Evolutionary conservation across 371 early-diverging fungal species (phyloP), one percentile per base, ranked within the genome.

Genomic region (Haplosporangium sp.): DNA sequence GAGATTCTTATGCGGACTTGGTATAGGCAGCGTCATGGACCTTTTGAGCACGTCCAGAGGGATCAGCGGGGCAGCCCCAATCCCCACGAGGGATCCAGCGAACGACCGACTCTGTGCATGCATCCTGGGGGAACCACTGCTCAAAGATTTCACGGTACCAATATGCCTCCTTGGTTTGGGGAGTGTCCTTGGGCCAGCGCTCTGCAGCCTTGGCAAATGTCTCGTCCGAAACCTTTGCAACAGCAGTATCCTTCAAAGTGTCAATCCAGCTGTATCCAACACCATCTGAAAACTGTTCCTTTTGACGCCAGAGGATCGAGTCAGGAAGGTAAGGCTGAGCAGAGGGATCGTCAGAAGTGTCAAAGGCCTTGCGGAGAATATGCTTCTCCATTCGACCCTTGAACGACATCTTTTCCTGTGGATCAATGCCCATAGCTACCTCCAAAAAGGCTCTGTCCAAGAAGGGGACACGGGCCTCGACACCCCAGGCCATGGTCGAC

Each of bases 231-330:
- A 98, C 90, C 59, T 86, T 85, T 50, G 67, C 54, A 55, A 87
- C 86, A 23, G 95, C 89, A 57, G 85, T 82, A 16, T 90, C 92
- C 86, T 94, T 95, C 55, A 98, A 85, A 40, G 91, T 84, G 81
- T 97, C 98, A 73, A 98, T 97, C 98, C 98, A 98, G 66, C 86
- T 82, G 86, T 98, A 98, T 36, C 98, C 98, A 40, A 98, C 98
- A 70, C 98, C 98, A 68, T 98, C 98, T 37, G 93, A 93, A 88
- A 98, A 97, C 85, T 98, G 98, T 84, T 98, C 98, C 90, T 98
- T 97, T 84, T 97, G 97, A 67, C 98, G 90, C 96, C 96, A 98
- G 36, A 98, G 91, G 57, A 98, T 93, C 54, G 93, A 91, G 62
- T 87, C 85, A 3, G 97, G 97, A 64, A 98, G 89, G 80, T 95